A percentile compares a stretch with the other conserved stretches of the same genome.
These are phyloP conservation scores for Pterocarpus santalinus DNA, from an alignment of 306 rosid species.

Conservation along the genomic window DNA sequence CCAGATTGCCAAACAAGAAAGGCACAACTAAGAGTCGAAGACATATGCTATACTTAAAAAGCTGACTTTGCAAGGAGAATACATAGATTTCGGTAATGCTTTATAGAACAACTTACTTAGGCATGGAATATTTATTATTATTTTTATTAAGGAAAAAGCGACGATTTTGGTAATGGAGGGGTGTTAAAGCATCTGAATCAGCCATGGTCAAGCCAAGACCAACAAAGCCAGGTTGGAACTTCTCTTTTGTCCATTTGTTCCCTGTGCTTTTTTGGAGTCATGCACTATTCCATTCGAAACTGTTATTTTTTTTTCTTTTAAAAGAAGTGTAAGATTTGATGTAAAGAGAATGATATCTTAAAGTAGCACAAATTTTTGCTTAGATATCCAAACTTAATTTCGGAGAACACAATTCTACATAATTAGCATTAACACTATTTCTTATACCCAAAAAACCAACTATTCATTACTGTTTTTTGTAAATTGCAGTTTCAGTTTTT, in stretches of 20 bases:
- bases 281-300: slow-evolving; percentile 11
- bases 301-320: neutral
- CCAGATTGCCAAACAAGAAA: slow-evolving; percentile 44
- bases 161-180: slow-evolving; percentile 16
- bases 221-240: slow-evolving; percentile 52
- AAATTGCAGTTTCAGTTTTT: neutral
- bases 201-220: slow-evolving; percentile 48
- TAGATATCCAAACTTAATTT: neutral
- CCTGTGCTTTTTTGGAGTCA: slow-evolving; percentile 43
- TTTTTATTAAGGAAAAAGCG: slow-evolving; percentile 34
- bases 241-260: slow-evolving; percentile 53
- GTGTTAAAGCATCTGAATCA: slow-evolving; percentile 39
- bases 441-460: neutral
- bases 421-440: neutral
- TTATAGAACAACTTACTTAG: slow-evolving; percentile 35
- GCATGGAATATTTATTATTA: slow-evolving; percentile 20
- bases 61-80: slow-evolving; percentile 51
- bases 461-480: neutral
- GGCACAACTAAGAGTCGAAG: slow-evolving; percentile 46
- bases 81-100: slow-evolving; percentile 51
- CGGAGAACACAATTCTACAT: neutral
- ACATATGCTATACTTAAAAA: slow-evolving; percentile 35
- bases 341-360: neutral
- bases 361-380: neutral
- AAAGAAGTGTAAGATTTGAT: slow-evolving; percentile 25